Percentiles rank a stretch among this genome's conserved stretches.
These are phyloP conservation scores for Mycotypha africana DNA, from an alignment of 371 early-diverging fungal genomes.

Conservation along the genomic window DNA sequence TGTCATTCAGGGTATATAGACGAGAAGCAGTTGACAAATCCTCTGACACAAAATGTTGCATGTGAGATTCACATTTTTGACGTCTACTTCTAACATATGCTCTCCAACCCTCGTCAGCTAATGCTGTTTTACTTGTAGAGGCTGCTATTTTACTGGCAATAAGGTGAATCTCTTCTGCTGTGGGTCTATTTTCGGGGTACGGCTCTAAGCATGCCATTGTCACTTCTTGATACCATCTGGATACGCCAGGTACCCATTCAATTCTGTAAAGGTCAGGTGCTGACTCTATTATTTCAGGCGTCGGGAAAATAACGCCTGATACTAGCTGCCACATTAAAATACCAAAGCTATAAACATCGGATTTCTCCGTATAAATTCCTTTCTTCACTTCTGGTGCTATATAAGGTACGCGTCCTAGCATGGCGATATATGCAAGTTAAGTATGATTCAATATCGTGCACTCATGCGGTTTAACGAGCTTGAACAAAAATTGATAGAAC, in stretches of 20 bases:
- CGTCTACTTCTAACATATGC: constrained; percentile 8
- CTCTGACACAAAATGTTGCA: constrained; percentile 2
- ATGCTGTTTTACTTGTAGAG: background rate
- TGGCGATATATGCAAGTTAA: too few species aligned
- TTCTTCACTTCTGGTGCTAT: constrained; percentile 25
- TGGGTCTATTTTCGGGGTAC: constrained; percentile 3
- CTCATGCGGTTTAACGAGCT: too few species aligned
- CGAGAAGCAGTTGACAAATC: constrained; percentile 7
- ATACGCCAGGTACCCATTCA: constrained; percentile 14
- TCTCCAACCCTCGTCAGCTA: constrained; percentile 10
- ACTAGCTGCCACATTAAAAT: constrained; percentile 40
- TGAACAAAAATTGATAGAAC: background rate
- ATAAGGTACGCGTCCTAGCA: constrained; percentile 37
- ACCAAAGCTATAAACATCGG: constrained; percentile 33
- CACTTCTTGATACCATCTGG: constrained; percentile 5
- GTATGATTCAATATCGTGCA: too few species aligned
- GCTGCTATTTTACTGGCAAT: constrained; percentile 46
- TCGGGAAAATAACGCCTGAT: constrained; percentile 39
- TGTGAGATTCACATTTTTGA: constrained; percentile 4
- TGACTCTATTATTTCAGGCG: constrained; percentile 21
- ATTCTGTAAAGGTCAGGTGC: constrained; percentile 30
- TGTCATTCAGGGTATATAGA: constrained; percentile 12
- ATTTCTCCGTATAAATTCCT: constrained; percentile 28
- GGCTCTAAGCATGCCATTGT: constrained; percentile 7
- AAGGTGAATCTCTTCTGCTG: constrained; percentile 20